Base-by-base conservation (phyloP, 2,329 filamentous ascomycete species). In the Berkeleyomyces basicola region DNA sequence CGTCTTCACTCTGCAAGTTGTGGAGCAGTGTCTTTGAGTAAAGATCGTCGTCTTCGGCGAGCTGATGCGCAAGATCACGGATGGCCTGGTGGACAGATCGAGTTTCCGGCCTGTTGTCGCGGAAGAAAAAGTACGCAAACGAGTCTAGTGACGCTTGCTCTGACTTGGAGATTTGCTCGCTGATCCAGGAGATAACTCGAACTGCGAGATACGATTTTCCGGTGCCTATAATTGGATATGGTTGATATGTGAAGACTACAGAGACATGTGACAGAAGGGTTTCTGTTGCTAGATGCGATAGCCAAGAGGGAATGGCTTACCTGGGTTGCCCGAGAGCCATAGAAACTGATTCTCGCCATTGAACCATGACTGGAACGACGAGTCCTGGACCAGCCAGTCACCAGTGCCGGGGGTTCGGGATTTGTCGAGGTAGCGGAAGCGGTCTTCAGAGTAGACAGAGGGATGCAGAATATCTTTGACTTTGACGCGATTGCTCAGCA, bases 91-190 rank as follows among this genome's bases (percentile, higher is more conserved):
- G 70, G 6, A 78, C 71, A 3, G 75, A 77, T 49, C 75, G 69
- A 0, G 76, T 77, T 43, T 76, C 71, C 0, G 76, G 75, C 61
- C 76, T 75, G 64, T 76, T 76, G 60, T 77, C 74, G 36, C 76
- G 73, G 67, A 78, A 78, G 68, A 77, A 79, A 62, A 78, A 78
- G 67, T 77, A 79, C 0, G 70, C 77, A n/a, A 74, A 67, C 9
- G 71, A 68, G 49, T 67, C 59, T 11, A 40, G 58, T 9, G 63
- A 65, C 1, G 66, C 49, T 11, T 67, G 61, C 16, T 64, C 64
- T 1, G 70, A 51, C 7, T 71, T 73, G 0, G 69, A 69, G n/a
- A 70, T 68, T 36, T 71, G 70, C n/a, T 71, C 70, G 3, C 66
- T 68, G n/a, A 67, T 69, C 72, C 69, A 78, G 1, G 71, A 66